A percentile compares a stretch with the other conserved stretches of the same genome.
Conservation (phyloP, 225 moss, liverwort and hornwort species). For the Marchantia paleacea region DNA sequence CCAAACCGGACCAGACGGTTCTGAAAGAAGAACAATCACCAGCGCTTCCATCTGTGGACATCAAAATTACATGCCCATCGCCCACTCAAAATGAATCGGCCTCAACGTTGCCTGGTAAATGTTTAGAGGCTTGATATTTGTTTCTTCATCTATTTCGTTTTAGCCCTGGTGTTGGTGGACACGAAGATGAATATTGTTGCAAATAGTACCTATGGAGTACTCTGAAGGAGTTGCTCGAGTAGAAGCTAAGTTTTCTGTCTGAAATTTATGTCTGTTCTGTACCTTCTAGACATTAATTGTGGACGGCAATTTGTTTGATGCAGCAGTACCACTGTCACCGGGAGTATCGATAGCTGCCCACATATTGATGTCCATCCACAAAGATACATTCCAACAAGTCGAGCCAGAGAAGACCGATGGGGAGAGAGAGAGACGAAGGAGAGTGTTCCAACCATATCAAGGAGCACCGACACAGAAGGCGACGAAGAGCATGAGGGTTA, state of each 20-base stretch:
- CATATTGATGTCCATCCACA: constrained; percentile 24
- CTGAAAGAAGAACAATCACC: constrained; percentile 8
- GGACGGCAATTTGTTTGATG: neutral
- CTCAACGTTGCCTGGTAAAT: constrained; percentile 34
- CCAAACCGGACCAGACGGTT: constrained; percentile 12
- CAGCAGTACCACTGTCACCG: constrained; percentile 44
- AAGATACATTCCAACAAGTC: constrained; percentile 9
- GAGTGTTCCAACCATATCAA: constrained; percentile 45
- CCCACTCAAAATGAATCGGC: constrained; percentile 23
- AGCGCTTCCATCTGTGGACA: constrained; percentile 26
- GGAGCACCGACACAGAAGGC: constrained; percentile 47
- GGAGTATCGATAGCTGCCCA: constrained; percentile 34
- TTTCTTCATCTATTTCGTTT: neutral
- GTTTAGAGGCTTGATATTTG: no score
- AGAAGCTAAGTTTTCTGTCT: neutral
- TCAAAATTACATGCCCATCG: constrained; percentile 23
- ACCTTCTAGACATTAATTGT: neutral
- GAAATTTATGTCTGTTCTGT: neutral
- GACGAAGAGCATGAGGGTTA: constrained; percentile 39
- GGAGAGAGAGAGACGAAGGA: constrained; percentile 36
- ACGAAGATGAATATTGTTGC: no score
- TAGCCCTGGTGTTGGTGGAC: no score
- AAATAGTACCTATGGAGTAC: neutral
- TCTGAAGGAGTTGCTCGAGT: neutral
- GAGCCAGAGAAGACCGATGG: constrained; percentile 32